A percentile compares a stretch with the other conserved stretches of the same genome.
phyloP scores from a whole-genome alignment of 2,329 filamentous ascomycete genomes.

The Dactylella cylindrospora region DNA sequence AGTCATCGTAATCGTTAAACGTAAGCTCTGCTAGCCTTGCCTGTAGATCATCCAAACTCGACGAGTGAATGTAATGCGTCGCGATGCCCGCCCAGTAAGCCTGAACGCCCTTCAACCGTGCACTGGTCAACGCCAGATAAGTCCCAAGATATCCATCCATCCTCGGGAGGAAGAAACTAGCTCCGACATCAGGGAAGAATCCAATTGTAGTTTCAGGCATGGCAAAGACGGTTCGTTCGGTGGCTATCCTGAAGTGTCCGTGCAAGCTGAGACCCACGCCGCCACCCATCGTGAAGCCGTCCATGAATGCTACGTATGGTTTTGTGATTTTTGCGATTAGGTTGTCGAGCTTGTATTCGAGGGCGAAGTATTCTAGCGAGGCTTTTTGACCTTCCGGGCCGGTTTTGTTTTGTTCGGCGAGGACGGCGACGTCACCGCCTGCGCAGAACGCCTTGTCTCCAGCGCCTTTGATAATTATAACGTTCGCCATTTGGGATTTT shows the following conservation, averaged over 20 bases:
- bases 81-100: constrained; percentile 80
- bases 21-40: constrained; percentile 82
- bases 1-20: constrained; percentile 74
- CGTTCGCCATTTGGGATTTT: constrained; percentile 89
- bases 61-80: constrained; percentile 95
- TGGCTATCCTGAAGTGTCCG: constrained; percentile 93
- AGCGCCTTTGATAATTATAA: constrained; percentile 86
- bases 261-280: constrained; percentile 93
- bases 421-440: constrained; percentile 81
- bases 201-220: constrained; percentile 99
- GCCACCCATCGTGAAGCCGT: constrained; percentile 97
- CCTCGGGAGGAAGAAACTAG: constrained; percentile 89
- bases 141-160: constrained; percentile 85
- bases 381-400: constrained; percentile 69
- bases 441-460: constrained; percentile 86
- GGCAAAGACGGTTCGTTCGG: constrained; percentile 90
- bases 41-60: constrained; percentile 77
- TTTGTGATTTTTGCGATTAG: constrained; percentile 90
- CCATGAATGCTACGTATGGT: constrained; percentile 93
- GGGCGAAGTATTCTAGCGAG: constrained; percentile 82
- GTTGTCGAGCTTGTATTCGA: constrained; percentile 96
- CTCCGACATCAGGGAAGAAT: constrained; percentile 97
- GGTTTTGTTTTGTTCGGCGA: constrained; percentile 71
- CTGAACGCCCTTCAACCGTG: constrained; percentile 77
- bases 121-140: constrained; percentile 89